Base-by-base conservation (phyloP, 306 rosid genomes). In the Canavalia gladiata region DNA sequence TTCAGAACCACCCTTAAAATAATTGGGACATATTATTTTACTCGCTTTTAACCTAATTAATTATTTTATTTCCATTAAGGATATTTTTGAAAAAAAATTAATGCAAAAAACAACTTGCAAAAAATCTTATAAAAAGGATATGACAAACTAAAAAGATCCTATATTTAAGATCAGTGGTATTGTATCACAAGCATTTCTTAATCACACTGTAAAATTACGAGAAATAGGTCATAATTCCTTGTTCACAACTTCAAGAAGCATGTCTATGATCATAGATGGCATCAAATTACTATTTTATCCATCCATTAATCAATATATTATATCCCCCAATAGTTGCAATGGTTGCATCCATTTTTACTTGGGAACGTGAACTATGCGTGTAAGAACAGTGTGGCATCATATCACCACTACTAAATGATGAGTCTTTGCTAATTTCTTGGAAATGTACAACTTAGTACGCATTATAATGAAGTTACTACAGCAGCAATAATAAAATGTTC, bases 181-280 rank as follows among this genome's bases (percentile, higher is more conserved):
- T 57, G 4, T 33, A 18, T 12, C 34, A 65, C 72, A 47, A 49
- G 25, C 59, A 28, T 49, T 67, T 74, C 25, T 34, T 50, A 35
- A 67, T 2, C 9, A 31, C 30, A 65, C 0, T 30, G 49, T 52
- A 28, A 64, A 63, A 66, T 65, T 63, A 51, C 35, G 54, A 45
- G 12, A 65, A n/a, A 41, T 12, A 43, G 47, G 63, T 43, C 66
- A 75, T 63, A 62, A 77, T 77, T 82, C 68, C 75, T 28, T 62
- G 51, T 52, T 64, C 74, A 29, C 29, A 59, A 75, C 37, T 51
- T 63, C 3, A 6, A 6, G 55, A 11, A 41, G 70, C 45, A 71
- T 12, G 59, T 62, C 63, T 3, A 34, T 49, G 58, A n/a, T 34
- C 34, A 64, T 30, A 41, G 30, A 81, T 30, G 5, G 47, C n/a